Evolutionary conservation across 2,329 filamentous ascomycete genomes (phyloP), one percentile per base, ranked within the genome.

Genomic region (Aspergillus sp.): DNA sequence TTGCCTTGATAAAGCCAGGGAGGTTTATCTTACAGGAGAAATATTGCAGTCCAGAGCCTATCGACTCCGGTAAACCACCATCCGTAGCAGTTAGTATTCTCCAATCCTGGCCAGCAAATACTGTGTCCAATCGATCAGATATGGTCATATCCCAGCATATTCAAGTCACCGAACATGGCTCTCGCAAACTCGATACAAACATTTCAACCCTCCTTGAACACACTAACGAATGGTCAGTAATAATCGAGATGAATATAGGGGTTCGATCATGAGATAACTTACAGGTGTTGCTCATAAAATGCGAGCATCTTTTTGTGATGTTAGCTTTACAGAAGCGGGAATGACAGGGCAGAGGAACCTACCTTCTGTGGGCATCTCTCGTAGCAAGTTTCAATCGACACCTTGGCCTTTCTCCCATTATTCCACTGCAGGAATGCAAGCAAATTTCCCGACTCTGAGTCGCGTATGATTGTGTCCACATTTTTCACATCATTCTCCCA

Each of bases 211-310:
- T 67, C 62, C 43, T 64, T 67, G 44, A 68, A 68, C 31, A 67
- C 63, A 39, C 66, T 65, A 33, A 6, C 45, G 42, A 41, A 42
- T 44, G 5, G 38, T 61, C 49, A 58, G 53, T 19, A 39, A 26
- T 3, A 39, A 26, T 3, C 2, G 19, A 2, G 19, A 19, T 19
- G 19, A 4, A 4, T 19, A 19, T 19, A 19, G 19, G 19, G 19
- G 19, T 19, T 19, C 19, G 19, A 19, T 19, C 19, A 19, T 19
- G 4, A 19, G 19, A 19, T 19, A 29, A 58, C 68, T 62, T 62
- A 73, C 68, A 75, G 57, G 53, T 75, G 71, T 33, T 60, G 54
- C 54, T 75, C 72, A 46, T 75, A 75, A 42, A 75, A 75, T 45
- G 66, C 58, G 8, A 75, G 65, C 71, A 75, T 74, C 63, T 72